Percentiles rank a stretch among this genome's conserved stretches.
Conservation (phyloP, 164 flowering plant species). For the Liriodendron chinense region DNA sequence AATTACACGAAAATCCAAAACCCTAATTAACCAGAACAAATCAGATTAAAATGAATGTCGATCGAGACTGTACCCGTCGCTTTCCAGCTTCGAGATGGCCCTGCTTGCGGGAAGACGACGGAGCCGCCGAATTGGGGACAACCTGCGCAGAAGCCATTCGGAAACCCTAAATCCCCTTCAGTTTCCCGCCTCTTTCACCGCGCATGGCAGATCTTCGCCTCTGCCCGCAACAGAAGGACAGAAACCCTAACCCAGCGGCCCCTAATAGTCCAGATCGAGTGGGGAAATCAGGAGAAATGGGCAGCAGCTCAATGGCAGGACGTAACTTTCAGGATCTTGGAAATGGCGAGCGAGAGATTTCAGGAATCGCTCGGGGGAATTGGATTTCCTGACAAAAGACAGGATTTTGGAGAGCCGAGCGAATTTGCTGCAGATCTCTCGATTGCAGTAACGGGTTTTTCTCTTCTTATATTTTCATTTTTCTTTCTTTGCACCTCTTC, state of each 20-base stretch:
- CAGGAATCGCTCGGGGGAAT: neutral
- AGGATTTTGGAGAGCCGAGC: neutral
- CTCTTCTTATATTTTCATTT: neutral
- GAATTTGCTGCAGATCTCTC: neutral
- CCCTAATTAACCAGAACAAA: neutral
- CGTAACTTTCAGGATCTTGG: neutral
- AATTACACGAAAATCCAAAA: neutral
- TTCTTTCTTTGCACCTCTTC: neutral
- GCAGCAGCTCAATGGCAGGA: neutral
- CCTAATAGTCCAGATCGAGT: neutral
- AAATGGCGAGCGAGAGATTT: neutral
- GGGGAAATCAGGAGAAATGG: neutral
- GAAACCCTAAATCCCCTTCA: conserved; percentile 7
- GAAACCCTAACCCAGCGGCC: neutral
- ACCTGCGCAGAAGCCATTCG: conserved; percentile 82
- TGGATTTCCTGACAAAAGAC: neutral
- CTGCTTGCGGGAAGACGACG: conserved; percentile 50
- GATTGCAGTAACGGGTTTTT: neutral
- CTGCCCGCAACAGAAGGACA: neutral
- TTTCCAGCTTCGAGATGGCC: conserved; percentile 79
- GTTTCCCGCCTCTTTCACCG: neutral
- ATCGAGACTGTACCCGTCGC: conserved; percentile 45
- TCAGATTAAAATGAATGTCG: neutral
- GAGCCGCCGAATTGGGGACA: conserved; percentile 32
- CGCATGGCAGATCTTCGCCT: neutral